Base-by-base conservation (phyloP, 1,284 basidiomycete species). In the Irpex sp. region DNA sequence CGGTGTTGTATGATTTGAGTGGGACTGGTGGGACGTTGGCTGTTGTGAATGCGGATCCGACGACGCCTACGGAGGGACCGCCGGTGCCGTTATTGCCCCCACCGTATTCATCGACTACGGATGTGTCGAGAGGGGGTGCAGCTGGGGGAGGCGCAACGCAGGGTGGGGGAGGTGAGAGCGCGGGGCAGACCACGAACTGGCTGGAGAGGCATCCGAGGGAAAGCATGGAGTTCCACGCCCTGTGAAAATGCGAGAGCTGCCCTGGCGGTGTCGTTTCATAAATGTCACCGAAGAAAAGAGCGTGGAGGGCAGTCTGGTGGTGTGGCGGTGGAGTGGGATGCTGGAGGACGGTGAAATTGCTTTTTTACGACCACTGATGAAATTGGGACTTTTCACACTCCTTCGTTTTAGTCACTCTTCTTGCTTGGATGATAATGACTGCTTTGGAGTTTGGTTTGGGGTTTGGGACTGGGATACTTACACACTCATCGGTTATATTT, bases 1-100 rank as follows among this genome's bases (percentile, higher is more conserved):
- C 63, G 33, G 65, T 64, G 14, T 60, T 64, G 45, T 67, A 68
- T 57, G 56, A 48, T 16, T 48, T 57, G 33, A 28, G 53, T 45
- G 12, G 21, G 28, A 16, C 48, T 51, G 28, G 28, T 2, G 47
- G 56, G n/a, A 19, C n/a, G 56, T 48, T 48, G 39, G 37, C 56
- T 33, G 47, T 60, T 10, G 23, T 39, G 21, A 60, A 60, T 35
- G 55, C 59, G 16, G 59, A 57, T 12, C 59, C 59, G 9, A 23
- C 42, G 36, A 56, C 59, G 28, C 59, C 59, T 9, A 35, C 52
- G 9, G 52, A 36, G 28, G 23, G 23, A 54, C 52, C 28, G 28
- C 52, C 52, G 10, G 18, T 36, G 19, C 52, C 48, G 48, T 18
- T 51, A 5, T 2, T 51, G 48, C 48, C 48, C 4, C 48, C 48